phyloP scores from a whole-genome alignment of 352 stramenopile genomes.

The Pythium rhizo-oryzae region DNA sequence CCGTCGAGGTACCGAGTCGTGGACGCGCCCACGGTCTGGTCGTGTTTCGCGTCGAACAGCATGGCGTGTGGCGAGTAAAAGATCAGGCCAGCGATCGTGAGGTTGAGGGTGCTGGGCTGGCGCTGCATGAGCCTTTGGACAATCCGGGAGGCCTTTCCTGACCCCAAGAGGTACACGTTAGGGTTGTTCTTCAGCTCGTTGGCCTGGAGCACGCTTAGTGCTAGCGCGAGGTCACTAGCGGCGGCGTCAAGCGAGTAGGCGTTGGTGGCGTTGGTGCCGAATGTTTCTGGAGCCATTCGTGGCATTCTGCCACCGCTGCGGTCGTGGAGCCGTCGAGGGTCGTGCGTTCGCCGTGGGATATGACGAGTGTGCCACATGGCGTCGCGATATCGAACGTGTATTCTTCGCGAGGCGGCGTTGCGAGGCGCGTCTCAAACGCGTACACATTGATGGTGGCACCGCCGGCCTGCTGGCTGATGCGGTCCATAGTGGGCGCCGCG shows the following conservation, averaged over 20 bases:
- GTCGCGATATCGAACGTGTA: too few species aligned
- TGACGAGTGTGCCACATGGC: too few species aligned
- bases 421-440: too few species aligned
- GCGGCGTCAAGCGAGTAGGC: constrained; percentile 6
- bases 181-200: neutral
- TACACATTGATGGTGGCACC: neutral
- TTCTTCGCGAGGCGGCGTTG: too few species aligned
- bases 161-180: constrained; percentile 1
- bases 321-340: too few species aligned
- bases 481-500: constrained; percentile 2
- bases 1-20: neutral
- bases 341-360: too few species aligned
- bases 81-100: constrained; percentile 6
- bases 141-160: neutral
- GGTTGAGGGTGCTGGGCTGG: neutral
- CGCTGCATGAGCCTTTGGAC: constrained; percentile 1
- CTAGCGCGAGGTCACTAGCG: neutral
- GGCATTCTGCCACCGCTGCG: neutral
- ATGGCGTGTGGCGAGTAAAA: constrained; percentile 20
- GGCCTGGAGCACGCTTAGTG: neutral
- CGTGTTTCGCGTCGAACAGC: neutral
- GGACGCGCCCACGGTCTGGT: neutral
- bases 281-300: neutral
- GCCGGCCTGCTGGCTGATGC: neutral
- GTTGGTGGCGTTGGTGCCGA: constrained; percentile 5